Base-by-base conservation (phyloP, 257 asterid species). In the Anisodus acutangulus region DNA sequence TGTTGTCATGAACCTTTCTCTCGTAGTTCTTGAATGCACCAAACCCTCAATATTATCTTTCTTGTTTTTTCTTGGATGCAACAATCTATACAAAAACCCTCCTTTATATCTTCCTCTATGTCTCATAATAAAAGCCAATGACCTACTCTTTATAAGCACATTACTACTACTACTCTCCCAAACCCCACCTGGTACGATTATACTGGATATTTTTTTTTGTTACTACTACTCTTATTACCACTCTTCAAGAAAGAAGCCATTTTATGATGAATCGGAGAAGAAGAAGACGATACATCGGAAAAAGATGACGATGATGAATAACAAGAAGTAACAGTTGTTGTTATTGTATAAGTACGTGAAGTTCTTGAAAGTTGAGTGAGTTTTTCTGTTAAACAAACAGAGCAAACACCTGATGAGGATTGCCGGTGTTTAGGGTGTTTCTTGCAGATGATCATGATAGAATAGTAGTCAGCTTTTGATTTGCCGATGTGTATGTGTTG, bases 311-410 rank as follows among this genome's bases (percentile, higher is more conserved):
- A 41, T 6, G 45, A 41, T 3, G 5, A 41, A 41, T 6, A 41
- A 41, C 5, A 41, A 41, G 5, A 5, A 66, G 72, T 66, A 66
- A 66, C 9, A 39, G 76, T 35, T 53, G 1, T 9, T 53, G 57
- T 9, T 31, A 41, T 41, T 35, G 47, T 37, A 35, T 8, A 37
- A 37, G 3, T 37, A 37, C 12, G 3, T 6, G 51, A 41, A 41
- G 45, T 41, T 41, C 45, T 15, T 68, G 76, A 39, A 69, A 39
- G 13, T 16, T 9, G 78, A 8, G 53, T 37, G 78, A 69, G 54
- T 69, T 69, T 39, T 69, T 69, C 78, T 39, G 78, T 69, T 69
- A 69, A 69, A 26, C 78, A 69, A 39, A 69, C 53, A 69, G 78
- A 39, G 26, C 78, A 69, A 69, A 69, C 78, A 15, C 78, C 78